Evolutionary conservation across 768 basidiomycete genomes (phyloP).

Genomic region (Melanogaster broomeanus): DNA sequence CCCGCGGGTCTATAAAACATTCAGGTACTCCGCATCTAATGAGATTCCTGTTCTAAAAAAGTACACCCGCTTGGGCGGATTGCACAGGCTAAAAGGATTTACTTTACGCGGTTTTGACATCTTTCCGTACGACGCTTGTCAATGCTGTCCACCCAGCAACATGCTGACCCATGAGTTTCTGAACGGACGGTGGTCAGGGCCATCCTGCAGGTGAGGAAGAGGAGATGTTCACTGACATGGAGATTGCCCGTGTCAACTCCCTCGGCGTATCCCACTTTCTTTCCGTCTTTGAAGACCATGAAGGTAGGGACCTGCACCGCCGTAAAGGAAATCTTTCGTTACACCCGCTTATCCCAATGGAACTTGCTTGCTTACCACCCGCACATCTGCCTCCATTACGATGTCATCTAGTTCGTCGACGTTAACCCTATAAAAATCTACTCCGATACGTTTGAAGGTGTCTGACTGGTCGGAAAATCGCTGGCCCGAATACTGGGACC

Average conservation of each 20-base stretch:
- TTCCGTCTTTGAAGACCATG: constrained; percentile 33
- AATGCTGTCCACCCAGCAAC: constrained; percentile 8
- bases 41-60: no score
- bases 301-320: constrained; percentile 24
- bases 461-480: constrained; percentile 20
- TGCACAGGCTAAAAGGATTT: not conserved
- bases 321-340: not conserved
- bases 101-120: not conserved
- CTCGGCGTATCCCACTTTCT: constrained; percentile 23
- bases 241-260: constrained; percentile 28
- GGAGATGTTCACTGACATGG: constrained; percentile 20
- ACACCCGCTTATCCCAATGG: not conserved
- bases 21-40: no score
- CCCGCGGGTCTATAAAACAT: no score
- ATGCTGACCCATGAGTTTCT: constrained; percentile 24
- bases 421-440: constrained; percentile 75
- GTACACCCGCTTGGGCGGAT: no score
- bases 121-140: not conserved
- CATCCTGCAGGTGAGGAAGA: not conserved
- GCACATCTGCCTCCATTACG: constrained; percentile 57
- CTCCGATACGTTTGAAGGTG: constrained; percentile 26
- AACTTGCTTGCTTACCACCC: constrained; percentile 47
- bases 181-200: not conserved
- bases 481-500: constrained; percentile 7
- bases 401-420: constrained; percentile 60